Evolutionary conservation across 1,284 basidiomycete species (phyloP), one percentile per base, ranked within the genome.

Genomic region (Leccinum fallax): DNA sequence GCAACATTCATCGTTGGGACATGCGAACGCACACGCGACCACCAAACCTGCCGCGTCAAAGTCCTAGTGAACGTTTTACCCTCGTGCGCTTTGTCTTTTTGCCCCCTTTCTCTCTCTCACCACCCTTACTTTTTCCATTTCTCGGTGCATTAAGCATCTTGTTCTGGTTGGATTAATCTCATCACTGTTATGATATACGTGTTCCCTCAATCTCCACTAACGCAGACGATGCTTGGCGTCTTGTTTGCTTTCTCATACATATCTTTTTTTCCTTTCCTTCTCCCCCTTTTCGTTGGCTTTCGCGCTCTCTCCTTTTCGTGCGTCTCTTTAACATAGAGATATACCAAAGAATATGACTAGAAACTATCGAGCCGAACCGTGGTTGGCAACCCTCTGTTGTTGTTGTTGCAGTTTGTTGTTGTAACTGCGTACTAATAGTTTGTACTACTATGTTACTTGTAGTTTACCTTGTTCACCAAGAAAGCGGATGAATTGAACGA

Each of bases 261-360:
- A 16, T 10, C 10, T 52, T 16, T 15, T 59, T 7, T 9, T n/a
- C 28, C 49, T 16, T 9, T 30, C 13, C 9, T 24, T 11, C 2
- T 3, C 10, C 3, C 60, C 46, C 21, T 48, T 48, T 13, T 48
- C 4, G 46, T 48, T 11, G 46, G 19, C 11, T 34, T 26, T 61
- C 49, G 34, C 16, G 58, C 54, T 53, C 9, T 54, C 43, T 43
- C 36, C 26, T 53, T 58, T 51, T 32, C 8, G 5, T 9, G n/a
- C 36, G 46, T 53, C 40, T 57, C 58, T 48, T 48, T 46, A 57
- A 67, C 43, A 55, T 70, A 71, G 69, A 72, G 36, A 59, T 64
- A 73, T 70, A 70, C 71, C 70, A 70, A 61, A 57, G 67, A 72
- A 61, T 36, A 56, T 51, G 67, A 61, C 19, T 72, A 71, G 69